Evolutionary conservation across 257 asterid genomes (phyloP).

Genomic region (Solanum sitiens): DNA sequence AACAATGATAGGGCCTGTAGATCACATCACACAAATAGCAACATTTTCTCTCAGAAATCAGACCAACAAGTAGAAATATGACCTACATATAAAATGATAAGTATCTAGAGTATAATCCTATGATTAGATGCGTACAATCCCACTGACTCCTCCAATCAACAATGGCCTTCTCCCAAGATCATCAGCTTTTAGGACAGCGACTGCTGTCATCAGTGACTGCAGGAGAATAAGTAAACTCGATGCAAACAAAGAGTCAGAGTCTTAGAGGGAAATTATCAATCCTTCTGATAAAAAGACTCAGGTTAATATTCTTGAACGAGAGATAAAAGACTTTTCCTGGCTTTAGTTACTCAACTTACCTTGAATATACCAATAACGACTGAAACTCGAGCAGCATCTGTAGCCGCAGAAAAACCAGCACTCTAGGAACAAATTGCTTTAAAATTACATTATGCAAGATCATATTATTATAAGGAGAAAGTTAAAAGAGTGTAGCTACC

Average conservation of each 20-base stretch:
- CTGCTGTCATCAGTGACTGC: constrained; percentile 85
- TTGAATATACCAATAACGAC: constrained; percentile 80
- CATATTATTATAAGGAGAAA: neutral
- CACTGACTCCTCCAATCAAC: constrained; percentile 75
- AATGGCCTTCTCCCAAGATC: constrained; percentile 94
- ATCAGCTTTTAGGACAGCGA: constrained; percentile 93
- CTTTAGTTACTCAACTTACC: constrained; percentile 33
- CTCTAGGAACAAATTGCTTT: constrained; percentile 28
- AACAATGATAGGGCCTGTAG: constrained; percentile 74
- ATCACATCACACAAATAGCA: neutral
- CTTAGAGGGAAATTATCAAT: neutral
- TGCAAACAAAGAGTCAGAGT: neutral
- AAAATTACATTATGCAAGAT: neutral
- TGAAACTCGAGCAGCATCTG: constrained; percentile 92
- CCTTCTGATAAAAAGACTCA: neutral
- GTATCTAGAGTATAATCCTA: neutral
- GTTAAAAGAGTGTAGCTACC: constrained; percentile 24
- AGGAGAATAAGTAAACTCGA: constrained; percentile 1
- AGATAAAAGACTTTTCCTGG: neutral
- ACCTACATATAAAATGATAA: neutral
- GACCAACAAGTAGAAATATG: neutral
- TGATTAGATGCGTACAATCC: constrained; percentile 56
- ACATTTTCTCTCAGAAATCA: neutral
- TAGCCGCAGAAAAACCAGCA: constrained; percentile 96
- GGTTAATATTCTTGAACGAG: neutral